Percentiles rank a stretch among this genome's conserved stretches.
These are phyloP conservation scores for Globisporangium nagaii DNA, from an alignment of 352 stramenopile genomes.

Conservation along the genomic window DNA sequence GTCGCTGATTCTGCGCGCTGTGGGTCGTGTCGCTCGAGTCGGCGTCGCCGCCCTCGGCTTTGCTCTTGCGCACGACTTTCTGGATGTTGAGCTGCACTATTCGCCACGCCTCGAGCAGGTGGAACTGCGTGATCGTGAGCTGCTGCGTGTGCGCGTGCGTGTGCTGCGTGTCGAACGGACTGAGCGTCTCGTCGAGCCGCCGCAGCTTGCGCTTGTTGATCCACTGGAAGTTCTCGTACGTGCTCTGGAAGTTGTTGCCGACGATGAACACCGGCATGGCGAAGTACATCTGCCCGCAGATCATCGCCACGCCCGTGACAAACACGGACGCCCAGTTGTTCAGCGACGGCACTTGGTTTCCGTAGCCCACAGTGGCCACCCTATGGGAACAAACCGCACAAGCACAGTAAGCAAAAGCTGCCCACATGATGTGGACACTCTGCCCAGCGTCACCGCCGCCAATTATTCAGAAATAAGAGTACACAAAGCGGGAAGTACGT, in stretches of 20 bases:
- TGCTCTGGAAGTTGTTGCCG: conserved; percentile 66
- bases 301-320: conserved; percentile 61
- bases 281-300: conserved; percentile 76
- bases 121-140: conserved; percentile 56
- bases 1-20: conserved; percentile 23
- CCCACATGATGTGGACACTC: background rate
- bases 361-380: conserved; percentile 73
- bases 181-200: conserved; percentile 42
- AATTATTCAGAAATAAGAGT: background rate
- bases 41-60: conserved; percentile 6
- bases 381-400: conserved; percentile 26
- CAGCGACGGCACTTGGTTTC: conserved; percentile 52
- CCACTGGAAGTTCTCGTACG: conserved; percentile 55
- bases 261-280: conserved; percentile 76
- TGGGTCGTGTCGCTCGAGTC: conserved; percentile 21
- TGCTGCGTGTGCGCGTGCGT: conserved; percentile 41
- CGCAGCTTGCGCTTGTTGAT: conserved; percentile 46
- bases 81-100: conserved; percentile 38
- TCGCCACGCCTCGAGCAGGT: conserved; percentile 44
- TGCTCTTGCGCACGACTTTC: conserved; percentile 22
- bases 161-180: conserved; percentile 41
- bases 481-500: conserved; percentile 14
- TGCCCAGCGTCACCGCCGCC: too few species aligned
- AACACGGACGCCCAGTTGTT: conserved; percentile 44
- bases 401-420: background rate